Evolutionary conservation across 2,329 filamentous ascomycete species (phyloP), one percentile per base, ranked within the genome.

Genomic region (Leptographium procerum): DNA sequence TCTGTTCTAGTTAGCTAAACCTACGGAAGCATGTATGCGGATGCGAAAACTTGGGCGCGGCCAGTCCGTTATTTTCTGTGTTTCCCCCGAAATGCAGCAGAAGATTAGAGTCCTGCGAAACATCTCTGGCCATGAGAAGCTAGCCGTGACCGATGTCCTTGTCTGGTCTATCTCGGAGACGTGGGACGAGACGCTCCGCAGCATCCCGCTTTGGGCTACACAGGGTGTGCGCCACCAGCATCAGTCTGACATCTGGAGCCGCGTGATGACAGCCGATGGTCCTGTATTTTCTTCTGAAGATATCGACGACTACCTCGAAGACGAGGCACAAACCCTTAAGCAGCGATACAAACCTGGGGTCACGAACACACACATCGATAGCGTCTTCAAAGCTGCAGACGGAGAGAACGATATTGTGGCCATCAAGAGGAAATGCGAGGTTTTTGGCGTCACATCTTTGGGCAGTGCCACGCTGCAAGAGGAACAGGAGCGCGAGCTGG

Each of bases 401-500:
- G 16, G 2, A 2, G 19, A 28, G 10, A 19, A 26, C 28, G n/a
- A 45, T 1, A 26, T 59, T 16, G 28, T 22, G 19, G 48, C 36
- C 19, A 73, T 76, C 55, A 48, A 57, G 13, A 43, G 61, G 2
- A 71, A 71, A 29, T 77, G 74, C 59, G 52, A 16, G n/a, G 4
- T 16, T 16, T 34, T 34, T 53, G 51, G 11, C 54, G 61, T 1
- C 66, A 75, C 13, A 74, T 77, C 57, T 66, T 66, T 1, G 61
- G 68, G 3, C 45, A 62, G 0, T 62, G 70, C 72, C 0, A 69
- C 70, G 0, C 68, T 87, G 0, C 70, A 80, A 3, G 84, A 88
- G 64, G 86, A 89, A 59, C 84, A 89, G 62, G 86, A 89, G 65
- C 75, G 85, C 0, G 86, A 89, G 61, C 71, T 89, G 0, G 74